Base-by-base conservation (phyloP, 164 flowering plant species). In the Aristolochia contorta region DNA sequence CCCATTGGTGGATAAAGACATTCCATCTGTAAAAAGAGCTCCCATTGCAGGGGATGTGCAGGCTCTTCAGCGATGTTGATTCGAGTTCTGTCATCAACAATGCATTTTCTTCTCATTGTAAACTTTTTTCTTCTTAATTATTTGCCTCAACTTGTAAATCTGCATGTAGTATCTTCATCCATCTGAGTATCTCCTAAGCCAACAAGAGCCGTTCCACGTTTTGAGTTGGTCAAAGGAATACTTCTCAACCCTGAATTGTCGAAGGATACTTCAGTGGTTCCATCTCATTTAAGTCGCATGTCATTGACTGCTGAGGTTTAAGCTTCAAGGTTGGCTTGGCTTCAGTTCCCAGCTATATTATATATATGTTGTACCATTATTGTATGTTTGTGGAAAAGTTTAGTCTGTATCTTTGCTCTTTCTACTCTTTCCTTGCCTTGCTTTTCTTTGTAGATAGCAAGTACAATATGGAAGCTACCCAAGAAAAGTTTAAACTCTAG, bases 21-120 rank as follows among this genome's bases (percentile, higher is more conserved):
- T 62, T 66, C 70, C 70, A 49, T 76, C 69, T 79, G 86, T 83
- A 82, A 82, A 80, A 82, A 75, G 75, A 76, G 75, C 78, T 68
- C 78, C 60, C 74, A 65, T 79, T 72, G 72, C 72, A 78, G 86
- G 78, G 76, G 79, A 74, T 83, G 86, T 87, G 81, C 79, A 82
- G 80, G 69, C 68, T 70, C 61, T 73, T 53, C 16, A 53, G 16
- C 13, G 66, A 72, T 71, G 72, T 61, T 63, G 67, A 69, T 66
- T 80, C 57, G 66, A 67, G 67, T 66, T 65, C 78, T 74, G 66
- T 76, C 74, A 65, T 68, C 75, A 76, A 76, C 30, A 67, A 74
- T 70, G 67, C 62, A 61, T 65, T 73, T 69, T 72, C 43, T 37
- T 37, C 43, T 74, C 81, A 61, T 49, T 74, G 80, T 68, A 78